phyloP scores from a whole-genome alignment of 1,284 basidiomycete genomes.

The Chiua sp. region DNA sequence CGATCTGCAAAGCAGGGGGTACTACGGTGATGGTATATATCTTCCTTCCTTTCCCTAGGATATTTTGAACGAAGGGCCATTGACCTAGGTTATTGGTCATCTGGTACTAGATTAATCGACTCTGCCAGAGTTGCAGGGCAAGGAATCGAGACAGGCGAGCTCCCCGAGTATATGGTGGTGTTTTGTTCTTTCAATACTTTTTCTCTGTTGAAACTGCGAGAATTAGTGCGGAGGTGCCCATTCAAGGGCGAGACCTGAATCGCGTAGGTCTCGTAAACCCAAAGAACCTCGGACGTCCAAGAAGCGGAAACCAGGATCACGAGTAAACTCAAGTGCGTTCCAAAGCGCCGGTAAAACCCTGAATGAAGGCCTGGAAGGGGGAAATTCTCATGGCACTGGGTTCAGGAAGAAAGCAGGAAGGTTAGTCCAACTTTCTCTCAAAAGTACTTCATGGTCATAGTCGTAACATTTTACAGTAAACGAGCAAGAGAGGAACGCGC shows the following conservation, averaged over 20 bases:
- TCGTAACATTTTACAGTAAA: constrained; percentile 61
- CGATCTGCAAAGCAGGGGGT: constrained; percentile 70
- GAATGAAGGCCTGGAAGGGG: constrained; percentile 47
- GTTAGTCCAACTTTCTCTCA: constrained; percentile 40
- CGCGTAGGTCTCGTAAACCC: constrained; percentile 49
- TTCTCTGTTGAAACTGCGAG: constrained; percentile 6
- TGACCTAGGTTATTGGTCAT: constrained; percentile 75
- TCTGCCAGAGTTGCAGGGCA: constrained; percentile 58
- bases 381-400: constrained; percentile 55
- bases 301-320: constrained; percentile 69
- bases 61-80: constrained; percentile 14
- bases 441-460: constrained; percentile 2
- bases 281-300: constrained; percentile 66
- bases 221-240: constrained; percentile 82
- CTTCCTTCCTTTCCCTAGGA: neutral
- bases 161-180: constrained; percentile 76
- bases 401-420: constrained; percentile 75
- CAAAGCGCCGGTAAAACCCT: constrained; percentile 59
- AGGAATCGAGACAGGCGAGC: constrained; percentile 55
- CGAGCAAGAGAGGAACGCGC: constrained; percentile 77
- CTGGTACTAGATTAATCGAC: constrained; percentile 70
- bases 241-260: constrained; percentile 56
- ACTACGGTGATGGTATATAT: constrained; percentile 75
- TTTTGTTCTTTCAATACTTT: constrained; percentile 3
- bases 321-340: constrained; percentile 67